A percentile compares a stretch with the other conserved stretches of the same genome.
phyloP scores from a whole-genome alignment of 1,284 basidiomycete genomes.

The Testicularia cyperi region DNA sequence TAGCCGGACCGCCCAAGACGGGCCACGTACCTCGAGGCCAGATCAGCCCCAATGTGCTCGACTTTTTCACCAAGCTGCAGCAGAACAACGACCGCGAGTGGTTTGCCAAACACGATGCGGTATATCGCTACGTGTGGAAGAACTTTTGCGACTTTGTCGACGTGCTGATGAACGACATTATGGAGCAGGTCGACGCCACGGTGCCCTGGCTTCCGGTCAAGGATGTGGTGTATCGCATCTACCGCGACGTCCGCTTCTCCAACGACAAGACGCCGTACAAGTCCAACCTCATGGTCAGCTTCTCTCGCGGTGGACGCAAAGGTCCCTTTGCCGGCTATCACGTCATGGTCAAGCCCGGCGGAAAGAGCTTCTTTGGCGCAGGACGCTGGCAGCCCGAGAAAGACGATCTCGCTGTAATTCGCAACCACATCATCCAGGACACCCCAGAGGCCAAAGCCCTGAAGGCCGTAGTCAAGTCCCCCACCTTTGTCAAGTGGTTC shows the following conservation, averaged over 20 bases:
- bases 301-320: constrained; percentile 76
- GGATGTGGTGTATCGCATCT: constrained; percentile 72
- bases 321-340: constrained; percentile 71
- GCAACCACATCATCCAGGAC: constrained; percentile 66
- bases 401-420: constrained; percentile 73
- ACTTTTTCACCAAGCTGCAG: constrained; percentile 71
- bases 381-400: constrained; percentile 82
- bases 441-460: constrained; percentile 68
- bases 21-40: constrained; percentile 73
- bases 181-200: constrained; percentile 71
- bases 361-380: constrained; percentile 71
- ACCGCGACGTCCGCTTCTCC: constrained; percentile 77
- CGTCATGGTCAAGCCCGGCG: constrained; percentile 27
- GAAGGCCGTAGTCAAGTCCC: constrained; percentile 68
- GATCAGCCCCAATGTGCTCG: constrained; percentile 78
- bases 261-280: constrained; percentile 94
- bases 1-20: constrained; percentile 19
- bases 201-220: constrained; percentile 81
- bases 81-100: constrained; percentile 83
- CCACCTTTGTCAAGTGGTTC: constrained; percentile 72
- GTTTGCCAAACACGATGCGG: constrained; percentile 67
- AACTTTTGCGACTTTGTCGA: constrained; percentile 85
- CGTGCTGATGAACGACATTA: constrained; percentile 68
- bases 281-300: constrained; percentile 72
- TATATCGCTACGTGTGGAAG: constrained; percentile 39